Evolutionary conservation across 495 filamentous ascomycete genomes (phyloP).

Genomic region (Neurospora tetrasperma): DNA sequence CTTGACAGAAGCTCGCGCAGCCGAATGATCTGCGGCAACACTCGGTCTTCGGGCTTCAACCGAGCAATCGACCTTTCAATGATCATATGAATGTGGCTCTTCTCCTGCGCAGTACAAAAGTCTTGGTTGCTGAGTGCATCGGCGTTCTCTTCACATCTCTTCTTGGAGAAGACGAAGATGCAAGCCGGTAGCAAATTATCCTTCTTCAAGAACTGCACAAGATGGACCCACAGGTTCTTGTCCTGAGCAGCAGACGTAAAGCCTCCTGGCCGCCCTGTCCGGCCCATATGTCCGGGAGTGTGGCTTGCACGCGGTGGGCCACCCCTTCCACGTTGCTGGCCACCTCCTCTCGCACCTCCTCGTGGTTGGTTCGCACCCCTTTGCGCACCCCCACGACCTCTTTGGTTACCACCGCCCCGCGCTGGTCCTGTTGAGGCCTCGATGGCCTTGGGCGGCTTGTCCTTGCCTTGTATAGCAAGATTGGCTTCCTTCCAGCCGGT

Average conservation of each 20-base stretch:
- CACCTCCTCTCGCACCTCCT: conserved; percentile 47
- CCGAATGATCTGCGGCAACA: conserved; percentile 80
- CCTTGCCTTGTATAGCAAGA: conserved; percentile 66
- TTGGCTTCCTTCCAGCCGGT: conserved; percentile 93
- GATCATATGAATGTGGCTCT: conserved; percentile 94
- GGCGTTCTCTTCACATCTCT: conserved; percentile 91
- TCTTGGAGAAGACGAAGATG: conserved; percentile 98
- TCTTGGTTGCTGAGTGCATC: conserved; percentile 91
- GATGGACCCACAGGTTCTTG: conserved; percentile 91
- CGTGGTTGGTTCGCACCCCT: conserved; percentile 46
- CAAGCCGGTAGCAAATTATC: conserved; percentile 79
- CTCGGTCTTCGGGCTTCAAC: conserved; percentile 80
- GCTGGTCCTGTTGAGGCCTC: conserved; percentile 31
- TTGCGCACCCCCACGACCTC: conserved; percentile 42
- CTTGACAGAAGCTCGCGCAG: conserved; percentile 76
- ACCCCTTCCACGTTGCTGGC: conserved; percentile 45
- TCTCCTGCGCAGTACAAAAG: conserved; percentile 83
- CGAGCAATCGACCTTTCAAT: conserved; percentile 92
- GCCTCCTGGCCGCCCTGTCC: conserved; percentile 70
- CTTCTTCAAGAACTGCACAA: conserved; percentile 84
- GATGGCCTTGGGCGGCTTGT: conserved; percentile 54
- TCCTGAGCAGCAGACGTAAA: conserved; percentile 86
- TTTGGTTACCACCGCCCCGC: conserved; percentile 42
- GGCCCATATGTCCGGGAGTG: conserved; percentile 70
- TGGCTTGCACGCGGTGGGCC: conserved; percentile 49